Conservation (phyloP, 306 rosid species). For the Astragalus membranaceus region DNA sequence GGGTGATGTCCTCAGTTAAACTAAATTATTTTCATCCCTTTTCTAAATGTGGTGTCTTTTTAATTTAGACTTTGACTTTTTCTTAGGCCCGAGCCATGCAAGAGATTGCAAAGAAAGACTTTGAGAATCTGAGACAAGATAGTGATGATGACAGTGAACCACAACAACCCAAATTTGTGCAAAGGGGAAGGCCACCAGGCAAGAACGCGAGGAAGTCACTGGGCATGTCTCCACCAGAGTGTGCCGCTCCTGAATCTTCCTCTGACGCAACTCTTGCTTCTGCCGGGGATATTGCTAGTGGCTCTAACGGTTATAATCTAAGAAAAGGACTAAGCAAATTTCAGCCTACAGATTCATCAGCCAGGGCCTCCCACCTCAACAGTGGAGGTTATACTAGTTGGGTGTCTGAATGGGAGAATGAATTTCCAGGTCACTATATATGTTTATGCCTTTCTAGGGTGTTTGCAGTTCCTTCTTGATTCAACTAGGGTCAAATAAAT, state of each 20-base stretch:
- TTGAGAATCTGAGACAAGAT: slow-evolving; percentile 80
- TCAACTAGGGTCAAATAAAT: background rate
- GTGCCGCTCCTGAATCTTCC: slow-evolving; percentile 44
- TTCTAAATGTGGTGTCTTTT: background rate
- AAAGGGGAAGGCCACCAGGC: slow-evolving; percentile 93
- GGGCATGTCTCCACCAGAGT: slow-evolving; percentile 43
- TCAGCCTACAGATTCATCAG: slow-evolving; percentile 38
- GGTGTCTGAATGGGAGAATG: slow-evolving; percentile 76
- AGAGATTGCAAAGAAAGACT: slow-evolving; percentile 85
- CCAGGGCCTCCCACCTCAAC: slow-evolving; percentile 33
- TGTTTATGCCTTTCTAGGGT: background rate
- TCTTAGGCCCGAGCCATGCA: slow-evolving; percentile 80
- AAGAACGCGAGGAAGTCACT: slow-evolving; percentile 49
- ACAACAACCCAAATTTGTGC: slow-evolving; percentile 52
- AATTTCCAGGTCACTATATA: slow-evolving; percentile 63
- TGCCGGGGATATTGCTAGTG: slow-evolving; percentile 52
- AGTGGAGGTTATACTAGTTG: slow-evolving; percentile 52
- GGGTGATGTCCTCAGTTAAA: slow-evolving; percentile 16
- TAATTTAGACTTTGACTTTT: slow-evolving; percentile 7
- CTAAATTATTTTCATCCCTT: background rate
- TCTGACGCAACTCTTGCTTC: slow-evolving; percentile 62
- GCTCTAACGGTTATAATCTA: slow-evolving; percentile 59
- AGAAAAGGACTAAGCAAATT: slow-evolving; percentile 52
- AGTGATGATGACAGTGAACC: slow-evolving; percentile 65
- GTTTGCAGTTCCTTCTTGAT: background rate